A percentile compares a stretch with the other conserved stretches of the same genome.
phyloP scores from a whole-genome alignment of 2,329 filamentous ascomycete species.

The Colletotrichum lindemuthianum region DNA sequence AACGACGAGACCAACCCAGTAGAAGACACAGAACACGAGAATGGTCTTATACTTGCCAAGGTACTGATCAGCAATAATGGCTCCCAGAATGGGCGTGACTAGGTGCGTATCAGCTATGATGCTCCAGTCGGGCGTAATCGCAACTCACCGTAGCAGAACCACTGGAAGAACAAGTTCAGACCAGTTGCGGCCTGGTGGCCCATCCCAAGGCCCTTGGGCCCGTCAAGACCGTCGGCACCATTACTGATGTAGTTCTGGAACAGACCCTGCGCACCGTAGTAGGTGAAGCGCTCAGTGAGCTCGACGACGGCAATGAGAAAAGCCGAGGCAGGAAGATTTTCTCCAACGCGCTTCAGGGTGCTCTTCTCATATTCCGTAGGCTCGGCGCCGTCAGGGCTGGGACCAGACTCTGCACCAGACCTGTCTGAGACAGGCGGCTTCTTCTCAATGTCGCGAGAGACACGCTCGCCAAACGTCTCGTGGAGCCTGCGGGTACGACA shows the following conservation, averaged over 20 bases:
- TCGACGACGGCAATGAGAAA: conserved; percentile 68
- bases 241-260: conserved; percentile 66
- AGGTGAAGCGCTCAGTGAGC: conserved; percentile 67
- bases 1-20: conserved; percentile 66
- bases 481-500: conserved; percentile 40
- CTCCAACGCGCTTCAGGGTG: conserved; percentile 62
- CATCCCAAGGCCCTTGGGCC: conserved; percentile 62
- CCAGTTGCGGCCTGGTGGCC: conserved; percentile 65
- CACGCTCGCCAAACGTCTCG: conserved; percentile 41
- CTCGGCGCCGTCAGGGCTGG: conserved; percentile 58
- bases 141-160: conserved; percentile 54
- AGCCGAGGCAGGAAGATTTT: conserved; percentile 64
- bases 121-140: neutral
- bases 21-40: conserved; percentile 64
- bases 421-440: conserved; percentile 21
- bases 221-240: conserved; percentile 45
- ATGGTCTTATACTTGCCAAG: conserved; percentile 72
- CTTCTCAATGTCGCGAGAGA: conserved; percentile 40
- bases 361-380: conserved; percentile 62
- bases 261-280: conserved; percentile 63
- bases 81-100: conserved; percentile 58
- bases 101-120: neutral
- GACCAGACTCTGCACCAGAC: conserved; percentile 41
- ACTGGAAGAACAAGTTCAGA: conserved; percentile 66
- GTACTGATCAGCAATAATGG: conserved; percentile 66